A percentile compares a stretch with the other conserved stretches of the same genome.
Evolutionary conservation across 116 monocot species (phyloP).

Genomic region (Phalaenopsis hybrid): DNA sequence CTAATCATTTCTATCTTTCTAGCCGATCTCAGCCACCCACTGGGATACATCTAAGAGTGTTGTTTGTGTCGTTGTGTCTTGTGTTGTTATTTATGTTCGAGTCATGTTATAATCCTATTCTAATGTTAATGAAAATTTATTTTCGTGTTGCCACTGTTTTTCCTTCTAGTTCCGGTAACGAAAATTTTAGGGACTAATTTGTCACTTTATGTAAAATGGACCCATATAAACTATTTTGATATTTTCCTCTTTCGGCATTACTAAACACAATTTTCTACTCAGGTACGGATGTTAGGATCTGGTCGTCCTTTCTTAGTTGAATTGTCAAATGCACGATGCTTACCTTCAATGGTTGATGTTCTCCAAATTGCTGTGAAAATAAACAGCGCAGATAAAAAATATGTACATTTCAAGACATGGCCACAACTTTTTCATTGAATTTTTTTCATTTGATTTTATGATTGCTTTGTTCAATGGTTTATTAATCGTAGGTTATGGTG

Average conservation of each 20-base stretch:
- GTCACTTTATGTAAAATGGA: too few relatives aligned
- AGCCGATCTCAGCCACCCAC: too few relatives aligned
- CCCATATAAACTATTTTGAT: too few relatives aligned
- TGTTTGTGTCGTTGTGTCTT: too few relatives aligned
- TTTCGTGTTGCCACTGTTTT: too few relatives aligned
- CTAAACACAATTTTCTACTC: conserved; percentile 13
- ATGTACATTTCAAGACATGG: conserved; percentile 35
- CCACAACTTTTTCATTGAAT: background rate
- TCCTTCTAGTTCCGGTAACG: too few relatives aligned
- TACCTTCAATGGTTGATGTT: conserved; percentile 44
- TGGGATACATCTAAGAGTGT: too few relatives aligned
- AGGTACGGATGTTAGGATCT: conserved; percentile 97
- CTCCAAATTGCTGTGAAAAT: conserved; percentile 59
- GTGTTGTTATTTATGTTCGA: too few relatives aligned
- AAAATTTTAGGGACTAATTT: too few relatives aligned
- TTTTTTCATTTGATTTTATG: conserved; percentile 7
- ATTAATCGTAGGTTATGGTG: conserved; percentile 47
- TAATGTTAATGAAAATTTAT: too few relatives aligned
- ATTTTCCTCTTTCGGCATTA: background rate
- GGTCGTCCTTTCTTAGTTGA: conserved; percentile 95
- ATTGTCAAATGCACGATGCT: conserved; percentile 59
- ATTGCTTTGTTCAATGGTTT: background rate
- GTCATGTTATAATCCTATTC: too few relatives aligned
- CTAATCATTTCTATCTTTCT: too few relatives aligned
- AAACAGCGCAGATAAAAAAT: conserved; percentile 53